Conservation (phyloP, 2,329 filamentous ascomycete genomes). For the Paecilomyces sp. region DNA sequence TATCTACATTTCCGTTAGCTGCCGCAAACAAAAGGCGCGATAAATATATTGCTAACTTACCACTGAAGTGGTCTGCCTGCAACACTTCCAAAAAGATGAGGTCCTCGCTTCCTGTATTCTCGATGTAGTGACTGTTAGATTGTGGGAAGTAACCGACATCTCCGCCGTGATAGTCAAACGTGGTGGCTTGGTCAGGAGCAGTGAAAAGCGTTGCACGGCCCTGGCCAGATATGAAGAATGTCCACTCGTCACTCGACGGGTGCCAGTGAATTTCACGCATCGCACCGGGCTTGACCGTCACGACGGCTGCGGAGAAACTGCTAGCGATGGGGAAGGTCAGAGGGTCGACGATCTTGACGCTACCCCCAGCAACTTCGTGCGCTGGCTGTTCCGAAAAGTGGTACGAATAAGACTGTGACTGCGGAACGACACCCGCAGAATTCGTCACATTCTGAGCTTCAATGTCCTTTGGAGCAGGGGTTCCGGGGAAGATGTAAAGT, state of each 20-base stretch:
- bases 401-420: conserved; percentile 60
- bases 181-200: conserved; percentile 60
- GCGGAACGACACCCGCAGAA: conserved; percentile 59
- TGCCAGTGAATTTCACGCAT: conserved; percentile 81
- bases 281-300: conserved; percentile 63
- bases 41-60: conserved; percentile 23
- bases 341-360: conserved; percentile 69
- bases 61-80: conserved; percentile 57
- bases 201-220: conserved; percentile 70
- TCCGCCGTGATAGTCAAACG: conserved; percentile 68
- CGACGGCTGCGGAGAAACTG: conserved; percentile 65
- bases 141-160: conserved; percentile 71
- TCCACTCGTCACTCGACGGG: conserved; percentile 72
- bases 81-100: conserved; percentile 71
- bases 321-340: conserved; percentile 67
- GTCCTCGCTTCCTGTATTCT: conserved; percentile 69
- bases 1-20: conserved; percentile 29
- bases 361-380: conserved; percentile 58
- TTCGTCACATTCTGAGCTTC: conserved; percentile 55
- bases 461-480: conserved; percentile 55
- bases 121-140: conserved; percentile 75
- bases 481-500: conserved; percentile 73
- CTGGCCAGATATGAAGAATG: conserved; percentile 66
- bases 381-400: conserved; percentile 64
- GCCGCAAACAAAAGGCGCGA: background rate